Evolutionary conservation across 352 stramenopile genomes (phyloP).

Genomic region (Phytophthora ohioensis): DNA sequence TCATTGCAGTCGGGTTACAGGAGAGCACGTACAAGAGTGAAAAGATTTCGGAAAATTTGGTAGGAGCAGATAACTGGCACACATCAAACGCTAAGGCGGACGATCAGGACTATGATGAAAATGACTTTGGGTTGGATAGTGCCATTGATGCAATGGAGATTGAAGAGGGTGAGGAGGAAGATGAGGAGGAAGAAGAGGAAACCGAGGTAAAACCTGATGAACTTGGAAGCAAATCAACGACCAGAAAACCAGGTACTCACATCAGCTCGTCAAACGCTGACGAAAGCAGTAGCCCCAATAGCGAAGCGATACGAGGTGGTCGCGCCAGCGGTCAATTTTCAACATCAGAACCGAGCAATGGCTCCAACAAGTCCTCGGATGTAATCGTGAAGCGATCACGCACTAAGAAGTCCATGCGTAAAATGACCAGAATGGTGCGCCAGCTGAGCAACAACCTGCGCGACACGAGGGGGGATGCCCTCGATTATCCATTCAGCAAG

Average conservation of each 20-base stretch:
- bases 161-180: conserved; percentile 41
- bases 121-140: conserved; percentile 23
- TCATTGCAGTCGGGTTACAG: conserved; percentile 85
- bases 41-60: conserved; percentile 43
- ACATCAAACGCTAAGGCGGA: conserved; percentile 31
- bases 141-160: conserved; percentile 34
- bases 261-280: conserved; percentile 22
- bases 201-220: conserved; percentile 21
- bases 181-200: conserved; percentile 40
- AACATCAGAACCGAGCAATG: conserved; percentile 27
- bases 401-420: conserved; percentile 75
- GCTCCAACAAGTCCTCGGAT: conserved; percentile 35
- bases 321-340: conserved; percentile 4
- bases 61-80: conserved; percentile 34
- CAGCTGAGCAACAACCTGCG: conserved; percentile 76
- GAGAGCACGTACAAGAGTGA: conserved; percentile 83
- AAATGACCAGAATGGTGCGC: conserved; percentile 67
- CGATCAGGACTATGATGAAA: conserved; percentile 36
- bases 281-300: conserved; percentile 21
- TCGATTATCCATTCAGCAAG: conserved; percentile 76
- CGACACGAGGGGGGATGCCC: conserved; percentile 60
- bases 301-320: conserved; percentile 17
- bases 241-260: no score
- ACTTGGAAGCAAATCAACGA: conserved; percentile 3
- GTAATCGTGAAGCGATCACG: conserved; percentile 73